These are phyloP conservation scores for Aureobasidium sp. DNA, from an alignment of 2,329 filamentous ascomycete species.

Conservation along the genomic window DNA sequence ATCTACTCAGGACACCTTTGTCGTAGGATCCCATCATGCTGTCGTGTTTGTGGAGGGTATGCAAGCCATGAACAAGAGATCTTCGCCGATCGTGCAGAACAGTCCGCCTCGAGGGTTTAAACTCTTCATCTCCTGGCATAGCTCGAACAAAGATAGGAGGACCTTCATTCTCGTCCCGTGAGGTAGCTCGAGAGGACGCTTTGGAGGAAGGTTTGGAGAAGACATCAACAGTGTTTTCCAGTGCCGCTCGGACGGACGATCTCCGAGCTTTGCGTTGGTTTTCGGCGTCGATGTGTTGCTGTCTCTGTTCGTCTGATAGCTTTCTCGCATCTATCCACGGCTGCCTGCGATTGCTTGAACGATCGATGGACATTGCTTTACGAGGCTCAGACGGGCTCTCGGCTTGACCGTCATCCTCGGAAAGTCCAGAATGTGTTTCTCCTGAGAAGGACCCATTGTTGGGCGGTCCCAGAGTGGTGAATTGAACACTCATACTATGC, in stretches of 20 bases:
- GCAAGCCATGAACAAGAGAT: constrained; percentile 9
- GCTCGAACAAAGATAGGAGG: neutral
- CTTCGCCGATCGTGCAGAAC: constrained; percentile 4
- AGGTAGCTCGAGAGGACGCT: neutral
- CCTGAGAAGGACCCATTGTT: neutral
- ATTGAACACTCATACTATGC: neutral
- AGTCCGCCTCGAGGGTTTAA: neutral
- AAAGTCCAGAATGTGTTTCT: neutral
- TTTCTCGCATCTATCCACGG: constrained; percentile 12
- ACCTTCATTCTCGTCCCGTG: neutral
- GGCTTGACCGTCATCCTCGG: neutral
- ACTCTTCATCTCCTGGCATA: constrained; percentile 9
- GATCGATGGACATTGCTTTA: neutral
- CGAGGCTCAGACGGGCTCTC: neutral
- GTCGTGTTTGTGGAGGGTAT: constrained; percentile 5
- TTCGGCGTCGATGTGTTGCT: constrained; percentile 10
- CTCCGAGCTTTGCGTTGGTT: constrained; percentile 1
- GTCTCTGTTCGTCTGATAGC: constrained; percentile 4
- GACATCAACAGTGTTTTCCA: neutral
- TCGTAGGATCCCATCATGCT: neutral
- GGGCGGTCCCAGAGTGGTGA: neutral
- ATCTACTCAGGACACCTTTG: constrained; percentile 2
- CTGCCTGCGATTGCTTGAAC: constrained; percentile 3
- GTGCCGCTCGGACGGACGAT: neutral
- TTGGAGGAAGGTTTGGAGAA: constrained; percentile 3